A percentile compares a stretch with the other conserved stretches of the same genome.
Conservation (phyloP, 2,329 filamentous ascomycete species). For the Drechslerella dactyloides region DNA sequence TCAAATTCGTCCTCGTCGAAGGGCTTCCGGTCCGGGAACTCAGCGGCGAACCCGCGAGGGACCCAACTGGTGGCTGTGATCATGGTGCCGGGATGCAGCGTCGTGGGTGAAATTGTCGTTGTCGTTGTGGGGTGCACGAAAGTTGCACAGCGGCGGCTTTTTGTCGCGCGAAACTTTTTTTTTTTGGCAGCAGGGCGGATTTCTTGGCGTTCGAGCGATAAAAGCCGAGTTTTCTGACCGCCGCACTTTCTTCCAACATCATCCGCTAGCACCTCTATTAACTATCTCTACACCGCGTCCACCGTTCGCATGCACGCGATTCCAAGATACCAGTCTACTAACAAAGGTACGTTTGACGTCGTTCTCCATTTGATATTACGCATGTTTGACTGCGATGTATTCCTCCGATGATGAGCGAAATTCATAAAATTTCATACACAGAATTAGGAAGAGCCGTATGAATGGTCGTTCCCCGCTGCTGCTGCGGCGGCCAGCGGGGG, state of each 20-base stretch:
- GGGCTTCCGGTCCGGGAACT: constrained; percentile 76
- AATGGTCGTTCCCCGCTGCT: constrained; percentile 32
- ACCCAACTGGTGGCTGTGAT: constrained; percentile 79
- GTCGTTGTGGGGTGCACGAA: constrained; percentile 5
- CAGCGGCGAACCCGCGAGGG: constrained; percentile 75
- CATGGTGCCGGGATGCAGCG: constrained; percentile 61
- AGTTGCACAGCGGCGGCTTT: not conserved
- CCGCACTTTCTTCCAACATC: too few species aligned
- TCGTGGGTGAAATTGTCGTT: not conserved
- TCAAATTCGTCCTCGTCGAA: constrained; percentile 77
- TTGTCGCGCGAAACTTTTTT: too few species aligned
- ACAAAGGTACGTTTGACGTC: too few species aligned
- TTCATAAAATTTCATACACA: constrained; percentile 45
- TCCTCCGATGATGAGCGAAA: constrained; percentile 50
- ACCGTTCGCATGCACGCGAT: too few species aligned
- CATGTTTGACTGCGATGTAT: too few species aligned
- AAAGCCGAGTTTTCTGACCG: too few species aligned
- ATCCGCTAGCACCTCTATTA: too few species aligned
- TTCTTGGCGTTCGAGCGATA: too few species aligned
- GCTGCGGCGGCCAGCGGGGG: constrained; percentile 6
- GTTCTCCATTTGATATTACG: too few species aligned
- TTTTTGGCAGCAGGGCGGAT: too few species aligned
- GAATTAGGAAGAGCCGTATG: constrained; percentile 51
- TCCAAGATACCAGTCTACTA: too few species aligned
- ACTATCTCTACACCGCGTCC: too few species aligned